Percentiles rank a stretch among this genome's conserved stretches.
phyloP scores from a whole-genome alignment of 164 flowering plant species.

The Houttuynia cordata region DNA sequence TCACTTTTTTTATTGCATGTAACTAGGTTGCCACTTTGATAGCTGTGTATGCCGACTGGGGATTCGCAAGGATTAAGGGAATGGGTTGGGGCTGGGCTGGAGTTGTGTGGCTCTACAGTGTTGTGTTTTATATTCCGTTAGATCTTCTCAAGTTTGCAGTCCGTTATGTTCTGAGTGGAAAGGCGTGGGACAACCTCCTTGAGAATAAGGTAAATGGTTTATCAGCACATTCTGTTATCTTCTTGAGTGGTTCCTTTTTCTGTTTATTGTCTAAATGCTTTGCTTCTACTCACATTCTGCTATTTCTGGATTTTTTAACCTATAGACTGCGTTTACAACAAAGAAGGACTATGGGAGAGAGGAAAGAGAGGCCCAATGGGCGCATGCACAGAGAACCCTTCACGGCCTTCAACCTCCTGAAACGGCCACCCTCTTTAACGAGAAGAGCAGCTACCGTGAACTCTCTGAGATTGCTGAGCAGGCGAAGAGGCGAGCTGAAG shows the following conservation, averaged over 20 bases:
- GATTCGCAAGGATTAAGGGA: slow-evolving; percentile 73
- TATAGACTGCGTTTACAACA: slow-evolving; percentile 96
- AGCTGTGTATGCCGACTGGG: slow-evolving; percentile 94
- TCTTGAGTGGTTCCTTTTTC: neutral
- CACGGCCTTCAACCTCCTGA: slow-evolving; percentile 94
- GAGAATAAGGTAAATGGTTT: slow-evolving; percentile 58
- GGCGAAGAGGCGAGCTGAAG: slow-evolving; percentile 92
- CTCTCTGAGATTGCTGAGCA: slow-evolving; percentile 97
- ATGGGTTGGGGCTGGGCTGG: slow-evolving; percentile 99
- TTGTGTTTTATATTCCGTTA: slow-evolving; percentile 76
- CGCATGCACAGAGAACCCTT: slow-evolving; percentile 84
- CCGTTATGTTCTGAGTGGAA: slow-evolving; percentile 76
- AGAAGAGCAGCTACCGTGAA: slow-evolving; percentile 89
- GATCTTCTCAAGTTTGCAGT: slow-evolving; percentile 68
- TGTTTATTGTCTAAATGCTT: no score
- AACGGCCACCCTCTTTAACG: slow-evolving; percentile 43
- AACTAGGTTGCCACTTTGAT: slow-evolving; percentile 80
- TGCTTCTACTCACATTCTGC: neutral
- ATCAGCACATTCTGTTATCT: no score
- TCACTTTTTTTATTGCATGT: neutral
- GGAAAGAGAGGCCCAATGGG: slow-evolving; percentile 99
- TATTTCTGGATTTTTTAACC: neutral
- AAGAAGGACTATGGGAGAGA: slow-evolving; percentile 92
- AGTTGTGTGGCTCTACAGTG: slow-evolving; percentile 81
- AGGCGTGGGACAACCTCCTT: slow-evolving; percentile 76